Evolutionary conservation across 768 basidiomycete species (phyloP).

Genomic region (Lentinula sp.): DNA sequence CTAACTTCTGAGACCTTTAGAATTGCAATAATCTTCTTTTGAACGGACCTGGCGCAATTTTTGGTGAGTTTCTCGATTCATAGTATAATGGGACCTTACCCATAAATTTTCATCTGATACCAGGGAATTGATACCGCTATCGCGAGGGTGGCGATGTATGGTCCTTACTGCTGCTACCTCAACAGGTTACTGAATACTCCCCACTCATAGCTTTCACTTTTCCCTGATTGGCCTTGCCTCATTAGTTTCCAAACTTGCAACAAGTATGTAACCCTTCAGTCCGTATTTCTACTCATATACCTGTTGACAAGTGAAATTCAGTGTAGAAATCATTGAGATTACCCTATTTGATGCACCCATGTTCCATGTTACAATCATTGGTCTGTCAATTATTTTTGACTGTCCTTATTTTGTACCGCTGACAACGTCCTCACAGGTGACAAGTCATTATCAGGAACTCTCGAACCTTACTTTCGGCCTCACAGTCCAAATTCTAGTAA

Average conservation of each 20-base stretch:
- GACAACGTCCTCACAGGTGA: background rate
- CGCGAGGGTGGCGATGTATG: constrained; percentile 13
- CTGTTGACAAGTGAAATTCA: background rate
- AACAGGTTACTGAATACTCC: background rate
- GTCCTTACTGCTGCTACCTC: background rate
- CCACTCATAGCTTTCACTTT: constrained; percentile 9
- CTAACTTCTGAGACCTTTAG: background rate
- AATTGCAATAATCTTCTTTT: constrained; percentile 15
- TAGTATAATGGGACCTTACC: background rate
- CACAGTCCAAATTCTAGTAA: constrained; percentile 4
- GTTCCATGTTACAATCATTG: constrained; percentile 20
- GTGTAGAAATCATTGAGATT: constrained; percentile 14
- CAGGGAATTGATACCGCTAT: constrained; percentile 18
- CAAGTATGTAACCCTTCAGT: constrained; percentile 8
- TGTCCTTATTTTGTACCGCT: background rate
- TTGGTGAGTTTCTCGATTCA: background rate
- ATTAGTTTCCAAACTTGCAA: constrained; percentile 19
- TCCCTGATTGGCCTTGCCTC: constrained; percentile 16
- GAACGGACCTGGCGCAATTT: constrained; percentile 17
- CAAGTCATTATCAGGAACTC: constrained; percentile 1
- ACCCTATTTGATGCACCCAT: constrained; percentile 16
- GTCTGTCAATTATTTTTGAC: background rate
- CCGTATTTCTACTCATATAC: background rate
- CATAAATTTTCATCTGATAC: too few relatives aligned
- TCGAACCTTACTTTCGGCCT: background rate